phyloP scores from a whole-genome alignment of 1,284 basidiomycete species.

The Fomitopsis schrenkii region DNA sequence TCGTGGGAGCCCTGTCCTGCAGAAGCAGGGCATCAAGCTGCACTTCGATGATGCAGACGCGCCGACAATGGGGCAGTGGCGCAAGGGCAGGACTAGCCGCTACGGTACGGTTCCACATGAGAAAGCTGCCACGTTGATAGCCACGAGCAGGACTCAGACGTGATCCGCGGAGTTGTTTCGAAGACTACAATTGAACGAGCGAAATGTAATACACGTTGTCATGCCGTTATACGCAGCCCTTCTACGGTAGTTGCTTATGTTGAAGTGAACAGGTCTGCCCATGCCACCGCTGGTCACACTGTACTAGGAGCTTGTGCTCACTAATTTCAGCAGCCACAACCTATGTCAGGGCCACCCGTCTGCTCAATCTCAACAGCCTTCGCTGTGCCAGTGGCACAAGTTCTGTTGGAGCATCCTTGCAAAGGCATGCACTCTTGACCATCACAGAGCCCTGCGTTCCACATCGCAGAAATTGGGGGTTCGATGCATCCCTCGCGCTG shows the following conservation, averaged over 20 bases:
- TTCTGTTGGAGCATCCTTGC: too few relatives aligned
- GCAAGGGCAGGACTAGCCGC: slow-evolving; percentile 29
- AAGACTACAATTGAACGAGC: slow-evolving; percentile 31
- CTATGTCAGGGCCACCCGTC: too few relatives aligned
- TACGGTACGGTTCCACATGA: slow-evolving; percentile 30
- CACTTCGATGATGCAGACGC: slow-evolving; percentile 28
- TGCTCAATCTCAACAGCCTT: too few relatives aligned
- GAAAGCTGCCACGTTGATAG: slow-evolving; percentile 31
- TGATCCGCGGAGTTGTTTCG: slow-evolving; percentile 39
- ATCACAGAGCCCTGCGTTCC: too few relatives aligned
- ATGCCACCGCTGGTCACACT: too few relatives aligned
- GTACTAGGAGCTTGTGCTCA: too few relatives aligned
- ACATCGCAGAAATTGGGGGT: too few relatives aligned
- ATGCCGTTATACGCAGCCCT: neutral
- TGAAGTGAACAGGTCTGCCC: too few relatives aligned
- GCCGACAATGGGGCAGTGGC: slow-evolving; percentile 34
- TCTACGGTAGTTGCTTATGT: neutral
- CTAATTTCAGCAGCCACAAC: too few relatives aligned
- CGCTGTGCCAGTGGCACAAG: too few relatives aligned
- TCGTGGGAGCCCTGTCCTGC: slow-evolving; percentile 36
- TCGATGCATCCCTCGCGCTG: too few relatives aligned
- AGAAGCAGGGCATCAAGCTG: slow-evolving; percentile 28
- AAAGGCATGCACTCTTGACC: too few relatives aligned
- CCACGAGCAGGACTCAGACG: slow-evolving; percentile 42
- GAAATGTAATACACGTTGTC: neutral